Conservation (phyloP, 805 yeast species). For the Metschnikowia koreensis region DNA sequence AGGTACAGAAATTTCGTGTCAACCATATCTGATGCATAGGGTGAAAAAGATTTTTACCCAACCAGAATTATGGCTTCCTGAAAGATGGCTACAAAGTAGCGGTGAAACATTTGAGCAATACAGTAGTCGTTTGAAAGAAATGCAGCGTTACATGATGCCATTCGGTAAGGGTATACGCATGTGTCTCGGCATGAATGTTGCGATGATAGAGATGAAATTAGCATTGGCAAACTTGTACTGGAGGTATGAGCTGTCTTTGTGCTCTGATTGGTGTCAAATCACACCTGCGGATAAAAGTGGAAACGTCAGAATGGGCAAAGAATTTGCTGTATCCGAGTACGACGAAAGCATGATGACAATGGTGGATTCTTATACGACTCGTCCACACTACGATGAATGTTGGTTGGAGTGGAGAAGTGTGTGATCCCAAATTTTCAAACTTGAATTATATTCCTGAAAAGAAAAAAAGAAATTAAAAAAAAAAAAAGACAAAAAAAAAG, state of each 20-base stretch:
- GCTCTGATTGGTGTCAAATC: conserved; percentile 45
- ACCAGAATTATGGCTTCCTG: conserved; percentile 55
- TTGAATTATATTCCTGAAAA: too few relatives aligned
- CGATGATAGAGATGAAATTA: conserved; percentile 62
- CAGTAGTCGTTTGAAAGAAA: conserved; percentile 36
- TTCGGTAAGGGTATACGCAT: conserved; percentile 73
- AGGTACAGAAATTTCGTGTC: conserved; percentile 58
- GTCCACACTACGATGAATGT: conserved; percentile 52
- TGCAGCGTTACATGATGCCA: conserved; percentile 58
- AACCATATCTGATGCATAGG: conserved; percentile 65
- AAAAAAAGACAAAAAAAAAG: too few relatives aligned
- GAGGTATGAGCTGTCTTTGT: conserved; percentile 41
- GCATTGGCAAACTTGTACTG: conserved; percentile 53
- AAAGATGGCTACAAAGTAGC: conserved; percentile 53
- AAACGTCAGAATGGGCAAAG: conserved; percentile 17
- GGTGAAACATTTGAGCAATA: conserved; percentile 33
- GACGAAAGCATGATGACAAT: conserved; percentile 53
- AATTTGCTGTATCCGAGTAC: conserved; percentile 16
- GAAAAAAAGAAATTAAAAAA: too few relatives aligned
- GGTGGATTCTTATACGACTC: conserved; percentile 55
- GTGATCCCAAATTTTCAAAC: neutral
- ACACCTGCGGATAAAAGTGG: conserved; percentile 13
- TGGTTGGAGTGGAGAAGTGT: conserved; percentile 43
- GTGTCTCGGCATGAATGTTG: conserved; percentile 73
- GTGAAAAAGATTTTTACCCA: conserved; percentile 47